Evolutionary conservation across 139 green algal species (phyloP).

Genomic region (Chloropicon primus): DNA sequence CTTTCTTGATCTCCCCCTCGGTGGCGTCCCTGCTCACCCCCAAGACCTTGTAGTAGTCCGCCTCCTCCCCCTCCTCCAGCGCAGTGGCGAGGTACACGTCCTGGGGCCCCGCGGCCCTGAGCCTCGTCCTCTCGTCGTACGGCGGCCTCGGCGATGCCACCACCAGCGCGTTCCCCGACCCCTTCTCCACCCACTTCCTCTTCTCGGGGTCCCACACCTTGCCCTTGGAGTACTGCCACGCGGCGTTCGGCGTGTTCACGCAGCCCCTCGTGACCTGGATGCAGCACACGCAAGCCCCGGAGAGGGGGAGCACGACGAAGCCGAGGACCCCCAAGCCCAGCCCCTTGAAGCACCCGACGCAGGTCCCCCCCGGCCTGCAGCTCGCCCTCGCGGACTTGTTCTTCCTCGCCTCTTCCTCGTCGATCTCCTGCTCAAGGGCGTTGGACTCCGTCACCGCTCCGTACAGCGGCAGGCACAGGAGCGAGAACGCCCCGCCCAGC

Average conservation of each 20-base stretch:
- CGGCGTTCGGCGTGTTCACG: constrained; percentile 59
- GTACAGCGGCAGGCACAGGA: background rate
- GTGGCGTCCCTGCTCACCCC: constrained; percentile 49
- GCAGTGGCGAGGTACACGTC: background rate
- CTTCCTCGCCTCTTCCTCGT: constrained; percentile 37
- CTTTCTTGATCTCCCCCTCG: constrained; percentile 77
- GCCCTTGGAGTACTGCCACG: background rate
- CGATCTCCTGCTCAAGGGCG: background rate
- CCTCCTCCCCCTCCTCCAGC: constrained; percentile 21
- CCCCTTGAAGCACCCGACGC: constrained; percentile 57
- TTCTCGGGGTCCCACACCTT: background rate
- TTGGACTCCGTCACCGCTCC: background rate
- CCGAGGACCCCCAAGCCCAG: constrained; percentile 43
- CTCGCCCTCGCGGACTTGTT: constrained; percentile 45
- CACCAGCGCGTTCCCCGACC: constrained; percentile 12
- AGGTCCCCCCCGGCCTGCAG: constrained; percentile 32
- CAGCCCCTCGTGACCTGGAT: constrained; percentile 41
- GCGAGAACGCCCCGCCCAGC: background rate
- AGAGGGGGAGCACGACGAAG: constrained; percentile 62
- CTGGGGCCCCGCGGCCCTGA: constrained; percentile 7
- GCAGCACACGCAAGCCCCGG: constrained; percentile 46
- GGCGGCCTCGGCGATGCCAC: constrained; percentile 31
- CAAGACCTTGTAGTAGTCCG: constrained; percentile 69
- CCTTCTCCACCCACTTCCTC: background rate
- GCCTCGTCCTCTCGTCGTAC: constrained; percentile 47